Base-by-base conservation (phyloP, 305 asterid species). In the Fraxinus platypoda region DNA sequence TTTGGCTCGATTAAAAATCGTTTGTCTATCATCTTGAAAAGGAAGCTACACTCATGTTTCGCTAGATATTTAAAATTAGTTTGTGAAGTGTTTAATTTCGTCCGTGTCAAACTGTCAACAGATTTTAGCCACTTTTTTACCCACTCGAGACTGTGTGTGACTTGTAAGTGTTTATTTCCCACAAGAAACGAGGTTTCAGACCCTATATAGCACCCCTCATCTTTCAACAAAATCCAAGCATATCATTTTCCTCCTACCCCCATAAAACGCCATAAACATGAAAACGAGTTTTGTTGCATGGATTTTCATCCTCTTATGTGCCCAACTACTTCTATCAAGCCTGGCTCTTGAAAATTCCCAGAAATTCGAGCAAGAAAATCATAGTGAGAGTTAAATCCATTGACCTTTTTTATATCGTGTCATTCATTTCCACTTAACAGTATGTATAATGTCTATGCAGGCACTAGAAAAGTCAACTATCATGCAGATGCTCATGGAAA, bases 341-440 rank as follows among this genome's bases (percentile, higher is more conserved):
- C 75, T 28, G 34, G 89, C 86, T 86, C 80, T 81, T 74, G 84
- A 78, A 79, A 77, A 81, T 80, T 35, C 79, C 81, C 84, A 19
- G 54, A 57, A 4, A 25, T 30, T 54, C 71, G 77, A 62, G 43
- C 76, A 75, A 75, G 77, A 72, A n/a, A 30, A 38, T 2, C 68
- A 81, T 37, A 88, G 91, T 88, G 15, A 83, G 81, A 76, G 28
- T 35, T 72, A 21, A 33, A 21, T 15, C 8, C 13, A 38, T 15
- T 30, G 21, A 34, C 23, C 41, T 35, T 26, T 54, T 54, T 49
- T 49, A 3, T 46, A 46, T 15, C 12, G 57, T 15, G 57, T 3
- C n/a, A 78, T 59, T 3, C 35, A 0, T 8, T n/a, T 72, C 1
- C 12, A 64, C 76, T 4, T 7, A 8, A 25, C 52, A 11, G 0